A percentile compares a stretch with the other conserved stretches of the same genome.
phyloP scores from a whole-genome alignment of 2,329 filamentous ascomycete species.

The Colletotrichum sp. region DNA sequence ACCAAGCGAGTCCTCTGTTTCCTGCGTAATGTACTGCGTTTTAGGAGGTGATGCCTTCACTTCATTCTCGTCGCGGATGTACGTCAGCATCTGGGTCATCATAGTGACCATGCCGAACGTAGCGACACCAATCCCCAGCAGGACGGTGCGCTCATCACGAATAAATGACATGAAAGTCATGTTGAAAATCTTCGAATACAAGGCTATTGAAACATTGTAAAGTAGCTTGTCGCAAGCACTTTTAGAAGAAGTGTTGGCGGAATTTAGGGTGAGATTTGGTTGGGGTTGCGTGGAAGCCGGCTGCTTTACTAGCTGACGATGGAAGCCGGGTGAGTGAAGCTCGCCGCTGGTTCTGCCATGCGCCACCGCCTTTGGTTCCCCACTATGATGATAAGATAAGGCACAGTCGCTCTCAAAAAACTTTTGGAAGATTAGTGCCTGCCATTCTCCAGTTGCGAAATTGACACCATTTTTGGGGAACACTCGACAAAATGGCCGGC shows the following conservation, averaged over 20 bases:
- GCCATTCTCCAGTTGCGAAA: background rate
- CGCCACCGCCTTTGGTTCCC: slow-evolving; percentile 22
- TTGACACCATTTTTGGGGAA: background rate
- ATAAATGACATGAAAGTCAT: slow-evolving; percentile 33
- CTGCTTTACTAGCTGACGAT: background rate
- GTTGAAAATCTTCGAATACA: background rate
- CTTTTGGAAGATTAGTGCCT: slow-evolving; percentile 21
- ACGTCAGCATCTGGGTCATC: slow-evolving; percentile 62
- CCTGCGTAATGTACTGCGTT: slow-evolving; percentile 76
- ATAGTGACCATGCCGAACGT: slow-evolving; percentile 62
- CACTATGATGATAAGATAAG: slow-evolving; percentile 30
- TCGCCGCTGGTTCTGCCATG: slow-evolving; percentile 20
- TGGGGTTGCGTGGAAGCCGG: background rate
- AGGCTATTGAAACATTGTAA: background rate
- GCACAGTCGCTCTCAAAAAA: slow-evolving; percentile 23
- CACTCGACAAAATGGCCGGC: slow-evolving; percentile 72
- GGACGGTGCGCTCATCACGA: slow-evolving; percentile 59
- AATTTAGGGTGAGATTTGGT: background rate
- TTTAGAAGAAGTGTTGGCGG: background rate
- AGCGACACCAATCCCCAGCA: slow-evolving; percentile 60
- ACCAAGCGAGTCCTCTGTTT: slow-evolving; percentile 75
- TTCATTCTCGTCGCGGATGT: slow-evolving; percentile 68
- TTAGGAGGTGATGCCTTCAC: slow-evolving; percentile 69
- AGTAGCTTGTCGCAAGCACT: background rate
- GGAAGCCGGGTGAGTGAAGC: background rate